Conservation (phyloP, 2,329 filamentous ascomycete genomes). For the Sporothrix dimorphospora region DNA sequence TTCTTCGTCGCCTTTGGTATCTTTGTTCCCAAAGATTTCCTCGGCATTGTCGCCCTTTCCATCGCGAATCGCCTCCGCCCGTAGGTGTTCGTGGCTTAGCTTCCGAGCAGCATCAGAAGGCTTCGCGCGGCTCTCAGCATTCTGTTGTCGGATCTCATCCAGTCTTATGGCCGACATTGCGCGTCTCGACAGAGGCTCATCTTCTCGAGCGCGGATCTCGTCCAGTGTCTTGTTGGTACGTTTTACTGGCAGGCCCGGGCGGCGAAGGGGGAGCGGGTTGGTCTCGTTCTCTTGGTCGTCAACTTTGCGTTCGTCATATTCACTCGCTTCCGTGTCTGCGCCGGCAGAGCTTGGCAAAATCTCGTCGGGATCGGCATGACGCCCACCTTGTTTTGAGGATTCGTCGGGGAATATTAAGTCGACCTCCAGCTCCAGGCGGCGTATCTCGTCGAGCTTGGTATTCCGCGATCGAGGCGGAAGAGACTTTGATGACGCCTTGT, state of each 20-base stretch:
- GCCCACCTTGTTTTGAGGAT: not conserved
- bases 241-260: slow-evolving; percentile 28
- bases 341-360: not conserved
- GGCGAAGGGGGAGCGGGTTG: not conserved
- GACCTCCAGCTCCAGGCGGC: slow-evolving; percentile 36
- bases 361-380: slow-evolving; percentile 5
- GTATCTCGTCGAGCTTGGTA: slow-evolving; percentile 51
- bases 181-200: slow-evolving; percentile 49
- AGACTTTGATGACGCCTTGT: slow-evolving; percentile 34
- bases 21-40: not conserved
- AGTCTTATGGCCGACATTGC: slow-evolving; percentile 54
- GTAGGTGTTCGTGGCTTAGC: slow-evolving; percentile 38
- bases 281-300: not conserved
- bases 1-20: not conserved
- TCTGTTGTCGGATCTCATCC: slow-evolving; percentile 57
- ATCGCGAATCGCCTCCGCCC: slow-evolving; percentile 3
- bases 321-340: slow-evolving; percentile 16
- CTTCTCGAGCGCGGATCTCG: slow-evolving; percentile 51
- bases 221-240: slow-evolving; percentile 52
- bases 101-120: slow-evolving; percentile 39
- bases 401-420: slow-evolving; percentile 34
- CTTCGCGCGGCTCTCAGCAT: slow-evolving; percentile 46
- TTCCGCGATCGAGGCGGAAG: slow-evolving; percentile 40
- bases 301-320: slow-evolving; percentile 28
- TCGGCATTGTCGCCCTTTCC: not conserved